Conservation (phyloP, 2,329 filamentous ascomycete species). For the Aspergillus unguis region DNA sequence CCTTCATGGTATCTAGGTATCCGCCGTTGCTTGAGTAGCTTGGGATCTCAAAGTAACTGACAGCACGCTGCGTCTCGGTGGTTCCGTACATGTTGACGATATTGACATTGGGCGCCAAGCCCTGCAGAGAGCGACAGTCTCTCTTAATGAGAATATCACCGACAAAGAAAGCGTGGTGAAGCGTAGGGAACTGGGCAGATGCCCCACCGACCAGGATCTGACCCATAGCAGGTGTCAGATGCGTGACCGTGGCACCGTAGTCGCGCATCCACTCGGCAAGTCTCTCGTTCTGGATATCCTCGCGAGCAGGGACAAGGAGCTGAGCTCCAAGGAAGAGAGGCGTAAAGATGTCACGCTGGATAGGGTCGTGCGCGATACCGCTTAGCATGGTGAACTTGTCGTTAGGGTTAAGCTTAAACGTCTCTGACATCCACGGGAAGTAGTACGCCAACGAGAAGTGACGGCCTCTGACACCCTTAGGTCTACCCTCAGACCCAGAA, state of each 20-base stretch:
- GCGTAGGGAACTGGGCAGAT: slow-evolving; percentile 68
- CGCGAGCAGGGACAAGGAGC: slow-evolving; percentile 72
- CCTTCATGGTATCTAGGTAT: slow-evolving; percentile 62
- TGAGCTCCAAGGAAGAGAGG: slow-evolving; percentile 82
- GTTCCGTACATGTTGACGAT: slow-evolving; percentile 88
- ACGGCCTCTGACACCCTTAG: slow-evolving; percentile 82
- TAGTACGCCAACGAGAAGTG: slow-evolving; percentile 85
- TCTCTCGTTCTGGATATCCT: slow-evolving; percentile 82
- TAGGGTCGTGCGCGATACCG: slow-evolving; percentile 69
- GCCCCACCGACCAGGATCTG: slow-evolving; percentile 89
- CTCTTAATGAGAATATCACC: slow-evolving; percentile 83
- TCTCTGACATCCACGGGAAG: slow-evolving; percentile 89
- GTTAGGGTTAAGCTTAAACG: slow-evolving; percentile 68
- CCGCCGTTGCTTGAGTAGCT: slow-evolving; percentile 61
- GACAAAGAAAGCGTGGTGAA: slow-evolving; percentile 84
- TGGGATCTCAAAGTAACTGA: slow-evolving; percentile 78
- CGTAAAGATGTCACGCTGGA: slow-evolving; percentile 74
- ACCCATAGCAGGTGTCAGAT: slow-evolving; percentile 94
- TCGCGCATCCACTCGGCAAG: slow-evolving; percentile 85
- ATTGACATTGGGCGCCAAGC: slow-evolving; percentile 68
- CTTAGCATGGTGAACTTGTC: slow-evolving; percentile 78
- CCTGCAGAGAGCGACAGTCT: slow-evolving; percentile 74
- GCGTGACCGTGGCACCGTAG: slow-evolving; percentile 71
- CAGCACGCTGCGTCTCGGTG: slow-evolving; percentile 77
- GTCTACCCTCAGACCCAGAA: slow-evolving; percentile 69